Evolutionary conservation across 345 rosid species (phyloP), one percentile per base, ranked within the genome.

Genomic region (Euclidium syriacum): DNA sequence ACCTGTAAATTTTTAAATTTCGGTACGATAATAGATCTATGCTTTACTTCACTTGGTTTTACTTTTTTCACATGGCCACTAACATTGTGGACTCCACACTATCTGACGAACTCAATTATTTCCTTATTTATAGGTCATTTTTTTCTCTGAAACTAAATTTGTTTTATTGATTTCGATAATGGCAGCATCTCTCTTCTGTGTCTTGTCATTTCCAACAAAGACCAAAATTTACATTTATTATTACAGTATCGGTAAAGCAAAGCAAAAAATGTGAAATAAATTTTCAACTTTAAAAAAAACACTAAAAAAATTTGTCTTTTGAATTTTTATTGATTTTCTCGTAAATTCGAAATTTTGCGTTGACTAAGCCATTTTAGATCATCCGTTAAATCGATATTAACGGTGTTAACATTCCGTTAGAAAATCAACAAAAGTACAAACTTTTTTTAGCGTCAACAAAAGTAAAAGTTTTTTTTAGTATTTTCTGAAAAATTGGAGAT

Each of bases 231-330:
- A 24, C 24, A 33, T 60, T 42, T 25, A 61, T 1, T 36, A 36
- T 4, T 22, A 59, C n/a, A 61, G 25, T 52, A 49, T 69, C 62
- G 68, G 67, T 20, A 42, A 61, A 35, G 55, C 56, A 52, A 52
- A 69, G n/a, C n/a, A n/a, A n/a, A n/a, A n/a, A n/a, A n/a, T n/a
- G n/a, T n/a, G n/a, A n/a, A n/a, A n/a, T n/a, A n/a, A n/a, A n/a
- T n/a, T n/a, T n/a, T n/a, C n/a, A n/a, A n/a, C n/a, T n/a, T n/a
- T n/a, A n/a, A n/a, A n/a, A n/a, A n/a, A n/a, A n/a, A n/a, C n/a
- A n/a, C n/a, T n/a, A n/a, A n/a, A n/a, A n/a, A n/a, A n/a, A n/a
- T n/a, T n/a, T n/a, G n/a, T n/a, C n/a, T n/a, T n/a, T n/a, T n/a
- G n/a, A n/a, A n/a, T n/a, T n/a, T n/a, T n/a, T n/a, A n/a, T n/a